Evolutionary conservation across 2,329 filamentous ascomycete genomes (phyloP).

Genomic region (Teratosphaeria pseudoeucalypti): DNA sequence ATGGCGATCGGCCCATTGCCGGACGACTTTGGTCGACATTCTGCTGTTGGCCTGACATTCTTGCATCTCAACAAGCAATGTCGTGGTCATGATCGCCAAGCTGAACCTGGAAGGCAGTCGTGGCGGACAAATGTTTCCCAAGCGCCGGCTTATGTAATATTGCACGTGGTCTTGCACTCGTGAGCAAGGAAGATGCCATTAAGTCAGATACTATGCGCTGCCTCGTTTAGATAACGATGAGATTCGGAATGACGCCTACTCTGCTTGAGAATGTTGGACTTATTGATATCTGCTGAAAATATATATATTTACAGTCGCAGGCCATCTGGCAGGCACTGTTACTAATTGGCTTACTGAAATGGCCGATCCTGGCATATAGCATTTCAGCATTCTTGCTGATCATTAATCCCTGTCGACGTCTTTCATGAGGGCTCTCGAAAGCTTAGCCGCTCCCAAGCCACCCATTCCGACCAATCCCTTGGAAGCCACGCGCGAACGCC

Average conservation of each 20-base stretch:
- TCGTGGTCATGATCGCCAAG: background rate
- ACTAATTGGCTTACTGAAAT: background rate
- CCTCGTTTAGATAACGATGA: background rate
- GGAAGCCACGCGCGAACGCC: background rate
- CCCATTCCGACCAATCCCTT: background rate
- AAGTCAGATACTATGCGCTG: background rate
- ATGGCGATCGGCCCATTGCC: background rate
- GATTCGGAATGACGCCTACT: background rate
- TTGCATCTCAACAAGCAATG: background rate
- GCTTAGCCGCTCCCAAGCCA: background rate
- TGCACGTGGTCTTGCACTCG: background rate
- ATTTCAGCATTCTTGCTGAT: background rate
- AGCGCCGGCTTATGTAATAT: background rate
- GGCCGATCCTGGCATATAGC: background rate
- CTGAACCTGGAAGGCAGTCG: background rate
- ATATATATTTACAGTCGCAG: background rate
- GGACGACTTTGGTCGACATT: background rate
- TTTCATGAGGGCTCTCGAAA: background rate
- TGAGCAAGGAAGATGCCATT: too few species aligned
- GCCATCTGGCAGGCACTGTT: background rate
- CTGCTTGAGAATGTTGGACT: background rate
- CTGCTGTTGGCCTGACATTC: background rate
- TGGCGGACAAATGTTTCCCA: background rate
- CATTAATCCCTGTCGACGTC: background rate
- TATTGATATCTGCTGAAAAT: background rate